These are phyloP conservation scores for Pseudogymnoascus sp. DNA, from an alignment of 2,329 filamentous ascomycete genomes.

Conservation along the genomic window DNA sequence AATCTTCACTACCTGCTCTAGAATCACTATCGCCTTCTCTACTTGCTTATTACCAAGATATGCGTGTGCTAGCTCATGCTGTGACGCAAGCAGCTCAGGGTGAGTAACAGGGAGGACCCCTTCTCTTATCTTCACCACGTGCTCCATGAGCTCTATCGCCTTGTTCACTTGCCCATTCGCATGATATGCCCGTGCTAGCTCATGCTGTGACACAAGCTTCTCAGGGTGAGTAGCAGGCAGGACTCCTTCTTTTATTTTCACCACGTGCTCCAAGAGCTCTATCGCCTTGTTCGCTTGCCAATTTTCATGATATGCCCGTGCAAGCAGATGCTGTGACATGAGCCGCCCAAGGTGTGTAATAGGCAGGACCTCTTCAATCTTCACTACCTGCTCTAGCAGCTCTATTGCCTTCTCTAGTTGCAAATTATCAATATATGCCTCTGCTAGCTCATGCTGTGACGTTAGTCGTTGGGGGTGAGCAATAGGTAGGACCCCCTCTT, in stretches of 20 bases:
- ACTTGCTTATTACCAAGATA: background rate
- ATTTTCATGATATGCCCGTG: background rate
- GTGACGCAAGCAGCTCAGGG: constrained; percentile 10
- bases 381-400: constrained; percentile 8
- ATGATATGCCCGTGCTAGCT: background rate
- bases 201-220: background rate
- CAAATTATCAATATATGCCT: background rate
- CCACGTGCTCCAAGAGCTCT: constrained; percentile 4
- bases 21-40: constrained; percentile 10
- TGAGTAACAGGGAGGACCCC: background rate
- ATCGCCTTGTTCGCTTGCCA: background rate
- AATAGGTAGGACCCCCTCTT: background rate
- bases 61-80: constrained; percentile 10
- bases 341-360: constrained; percentile 1
- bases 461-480: fast-evolving
- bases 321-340: constrained; percentile 9
- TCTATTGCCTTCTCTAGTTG: constrained; percentile 8
- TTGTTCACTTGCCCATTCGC: background rate
- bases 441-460: background rate
- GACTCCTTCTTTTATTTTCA: background rate
- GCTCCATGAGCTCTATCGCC: background rate
- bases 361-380: background rate
- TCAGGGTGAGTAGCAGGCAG: background rate
- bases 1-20: constrained; percentile 14
- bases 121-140: background rate